Evolutionary conservation across 2,329 filamentous ascomycete genomes (phyloP).

Genomic region (Zelopaecilomyces penicillatus): DNA sequence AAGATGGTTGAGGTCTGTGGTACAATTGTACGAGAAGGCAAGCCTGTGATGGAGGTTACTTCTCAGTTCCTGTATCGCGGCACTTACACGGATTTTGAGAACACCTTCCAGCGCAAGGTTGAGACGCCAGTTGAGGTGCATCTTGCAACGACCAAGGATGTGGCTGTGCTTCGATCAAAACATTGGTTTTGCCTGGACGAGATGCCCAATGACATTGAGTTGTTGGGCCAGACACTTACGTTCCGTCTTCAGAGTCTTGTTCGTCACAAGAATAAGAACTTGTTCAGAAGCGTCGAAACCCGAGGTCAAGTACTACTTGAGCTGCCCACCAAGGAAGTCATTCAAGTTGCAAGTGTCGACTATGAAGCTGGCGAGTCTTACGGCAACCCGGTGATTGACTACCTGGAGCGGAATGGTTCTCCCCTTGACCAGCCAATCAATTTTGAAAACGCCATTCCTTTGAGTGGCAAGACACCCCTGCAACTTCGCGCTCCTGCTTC

Average conservation of each 20-base stretch:
- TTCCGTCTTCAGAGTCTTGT: constrained; percentile 92
- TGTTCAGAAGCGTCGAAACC: constrained; percentile 88
- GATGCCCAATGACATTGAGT: constrained; percentile 61
- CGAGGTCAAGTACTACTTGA: constrained; percentile 88
- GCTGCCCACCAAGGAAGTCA: constrained; percentile 91
- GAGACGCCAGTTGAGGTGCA: constrained; percentile 94
- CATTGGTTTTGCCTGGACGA: constrained; percentile 90
- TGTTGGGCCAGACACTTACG: constrained; percentile 85
- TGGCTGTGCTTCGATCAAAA: constrained; percentile 90
- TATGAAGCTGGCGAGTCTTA: constrained; percentile 88
- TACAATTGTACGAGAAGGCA: constrained; percentile 76
- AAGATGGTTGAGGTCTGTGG: constrained; percentile 99
- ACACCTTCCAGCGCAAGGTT: constrained; percentile 96
- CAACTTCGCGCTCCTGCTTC: constrained; percentile 85
- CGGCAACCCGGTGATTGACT: constrained; percentile 94
- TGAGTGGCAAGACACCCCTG: constrained; percentile 85
- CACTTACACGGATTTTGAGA: constrained; percentile 85
- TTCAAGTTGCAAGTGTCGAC: constrained; percentile 94
- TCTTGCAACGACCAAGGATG: constrained; percentile 78
- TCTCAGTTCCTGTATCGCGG: constrained; percentile 97
- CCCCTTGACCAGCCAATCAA: constrained; percentile 93
- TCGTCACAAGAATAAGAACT: constrained; percentile 87
- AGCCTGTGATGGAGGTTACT: constrained; percentile 94
- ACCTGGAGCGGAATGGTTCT: constrained; percentile 82
- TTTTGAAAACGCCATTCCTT: constrained; percentile 94